These are phyloP conservation scores for Dactylellina sp. DNA, from an alignment of 2,329 filamentous ascomycete species.

Conservation along the genomic window DNA sequence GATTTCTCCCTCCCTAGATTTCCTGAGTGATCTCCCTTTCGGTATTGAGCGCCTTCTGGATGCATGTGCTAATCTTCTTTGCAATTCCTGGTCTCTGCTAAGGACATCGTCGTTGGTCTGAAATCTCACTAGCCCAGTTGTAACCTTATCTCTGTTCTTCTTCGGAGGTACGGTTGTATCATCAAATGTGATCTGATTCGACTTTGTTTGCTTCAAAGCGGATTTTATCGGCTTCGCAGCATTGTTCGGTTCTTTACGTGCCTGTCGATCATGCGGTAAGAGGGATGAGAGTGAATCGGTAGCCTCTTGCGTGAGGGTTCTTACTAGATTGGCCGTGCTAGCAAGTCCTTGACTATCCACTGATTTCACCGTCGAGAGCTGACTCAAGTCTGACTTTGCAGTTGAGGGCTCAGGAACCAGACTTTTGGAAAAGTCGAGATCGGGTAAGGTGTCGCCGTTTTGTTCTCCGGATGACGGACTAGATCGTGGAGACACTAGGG, in stretches of 20 bases:
- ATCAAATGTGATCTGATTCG: constrained; percentile 36
- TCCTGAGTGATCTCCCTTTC: constrained; percentile 50
- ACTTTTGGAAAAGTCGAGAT: constrained; percentile 53
- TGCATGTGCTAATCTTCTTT: constrained; percentile 62
- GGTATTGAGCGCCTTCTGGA: constrained; percentile 62
- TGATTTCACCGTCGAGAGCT: constrained; percentile 51
- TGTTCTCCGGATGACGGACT: constrained; percentile 37
- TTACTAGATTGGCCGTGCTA: constrained; percentile 56
- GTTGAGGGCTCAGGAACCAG: constrained; percentile 27
- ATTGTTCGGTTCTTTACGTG: constrained; percentile 58
- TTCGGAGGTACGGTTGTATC: constrained; percentile 50
- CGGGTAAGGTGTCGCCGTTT: constrained; percentile 13
- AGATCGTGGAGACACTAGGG: constrained; percentile 37
- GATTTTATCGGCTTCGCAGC: constrained; percentile 52
- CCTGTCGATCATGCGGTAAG: constrained; percentile 59
- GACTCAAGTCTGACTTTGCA: constrained; percentile 41
- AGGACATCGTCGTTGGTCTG: constrained; percentile 65
- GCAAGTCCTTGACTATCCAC: constrained; percentile 56
- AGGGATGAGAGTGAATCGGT: constrained; percentile 61
- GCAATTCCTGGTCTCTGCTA: constrained; percentile 64
- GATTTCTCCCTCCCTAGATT: constrained; percentile 70
- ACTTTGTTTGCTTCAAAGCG: constrained; percentile 49
- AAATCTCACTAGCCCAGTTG: constrained; percentile 64
- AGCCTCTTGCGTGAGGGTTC: constrained; percentile 58
- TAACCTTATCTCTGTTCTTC: constrained; percentile 57